Conservation (phyloP, 331 rosid species). For the Quercus lobata region DNA sequence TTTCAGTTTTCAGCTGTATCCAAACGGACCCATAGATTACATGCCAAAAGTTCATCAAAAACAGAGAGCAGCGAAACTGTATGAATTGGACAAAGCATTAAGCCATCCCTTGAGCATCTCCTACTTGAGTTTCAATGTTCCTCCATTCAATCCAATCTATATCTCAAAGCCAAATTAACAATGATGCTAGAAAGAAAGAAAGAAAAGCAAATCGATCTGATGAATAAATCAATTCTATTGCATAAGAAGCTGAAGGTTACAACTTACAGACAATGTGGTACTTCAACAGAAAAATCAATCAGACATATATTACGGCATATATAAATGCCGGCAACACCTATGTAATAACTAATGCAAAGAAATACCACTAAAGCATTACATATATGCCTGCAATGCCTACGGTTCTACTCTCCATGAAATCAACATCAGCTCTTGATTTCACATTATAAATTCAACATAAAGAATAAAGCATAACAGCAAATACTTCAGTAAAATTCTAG, state of each 20-base stretch:
- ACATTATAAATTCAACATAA: slow-evolving; percentile 23
- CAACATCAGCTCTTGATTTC: background rate
- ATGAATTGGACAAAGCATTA: background rate
- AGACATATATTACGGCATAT: background rate
- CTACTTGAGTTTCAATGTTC: background rate
- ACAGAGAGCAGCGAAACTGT: background rate
- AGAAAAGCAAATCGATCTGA: background rate
- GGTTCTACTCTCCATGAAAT: background rate
- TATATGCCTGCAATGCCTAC: background rate
- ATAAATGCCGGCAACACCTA: background rate
- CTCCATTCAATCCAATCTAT: background rate
- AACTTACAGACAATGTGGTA: background rate
- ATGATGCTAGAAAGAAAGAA: background rate
- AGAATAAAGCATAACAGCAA: slow-evolving; percentile 18
- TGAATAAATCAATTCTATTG: background rate
- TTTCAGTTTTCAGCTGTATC: too few species aligned
- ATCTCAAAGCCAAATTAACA: background rate
- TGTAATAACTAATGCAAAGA: background rate
- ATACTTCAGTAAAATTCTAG: background rate
- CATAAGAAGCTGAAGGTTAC: background rate
- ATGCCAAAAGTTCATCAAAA: background rate
- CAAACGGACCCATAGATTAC: too few species aligned
- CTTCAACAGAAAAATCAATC: background rate
- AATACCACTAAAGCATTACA: background rate
- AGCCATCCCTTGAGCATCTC: background rate